Base-by-base conservation (phyloP, 1,139 yeast species). In the Candida mesenterica region DNA sequence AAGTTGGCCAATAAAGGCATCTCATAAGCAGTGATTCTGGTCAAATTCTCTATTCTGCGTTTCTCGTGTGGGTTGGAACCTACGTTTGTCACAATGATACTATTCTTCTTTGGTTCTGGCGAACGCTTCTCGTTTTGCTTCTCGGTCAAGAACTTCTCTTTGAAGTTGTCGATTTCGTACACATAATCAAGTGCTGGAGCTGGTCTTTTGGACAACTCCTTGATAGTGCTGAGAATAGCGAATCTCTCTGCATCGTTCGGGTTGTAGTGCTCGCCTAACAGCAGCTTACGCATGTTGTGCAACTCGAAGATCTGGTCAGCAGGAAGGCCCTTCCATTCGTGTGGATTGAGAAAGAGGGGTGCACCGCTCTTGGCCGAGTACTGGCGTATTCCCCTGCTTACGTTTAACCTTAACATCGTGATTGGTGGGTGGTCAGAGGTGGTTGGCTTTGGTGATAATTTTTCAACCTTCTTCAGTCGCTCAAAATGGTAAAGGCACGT, bases 1-100 rank as follows among this genome's bases (percentile, higher is more conserved):
- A 73, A 83, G 58, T 87, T 79, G 31, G 82, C 79, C 45, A 92
- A 71, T 40, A 82, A 75, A 3, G 98, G 98, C 70, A 90, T 74
- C 59, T 90, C 97, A 62, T 82, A 92, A 0, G 97, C 97, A 22
- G 94, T 85, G 26, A 87, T 69, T 51, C 97, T 75, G 52, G 82
- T 82, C 53, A 83, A 78, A 38, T 70, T 64, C 22, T 68, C 72
- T 25, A 52, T 50, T 44, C 63, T 60, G 47, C 75, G 59, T 31
- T 48, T 48, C 36, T 63, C 59, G 42, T 68, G 73, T 3, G 69
- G 65, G 9, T 62, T 59, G 17, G 52, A 50, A 29, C 75, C 75
- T 31, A 54, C 52, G 28, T 61, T 52, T 32, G 65, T 55, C 12
- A 70, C 75, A 34, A 56, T 52, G n/a, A 62, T 55, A 42, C 68